phyloP scores from a whole-genome alignment of 2,329 filamentous ascomycete genomes.

The Penicillium sp. region DNA sequence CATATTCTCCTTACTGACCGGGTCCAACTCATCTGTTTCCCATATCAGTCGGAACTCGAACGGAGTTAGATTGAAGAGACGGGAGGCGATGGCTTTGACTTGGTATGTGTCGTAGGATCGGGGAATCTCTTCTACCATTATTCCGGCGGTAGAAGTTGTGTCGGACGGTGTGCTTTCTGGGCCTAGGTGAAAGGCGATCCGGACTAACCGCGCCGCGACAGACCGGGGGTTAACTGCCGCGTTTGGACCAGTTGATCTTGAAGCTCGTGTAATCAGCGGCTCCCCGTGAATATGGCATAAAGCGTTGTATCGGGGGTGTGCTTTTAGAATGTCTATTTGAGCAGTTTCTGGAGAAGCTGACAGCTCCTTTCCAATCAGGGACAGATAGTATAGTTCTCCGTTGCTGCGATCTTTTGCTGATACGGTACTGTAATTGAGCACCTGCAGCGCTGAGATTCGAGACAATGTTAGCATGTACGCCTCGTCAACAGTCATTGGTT shows the following conservation, averaged over 20 bases:
- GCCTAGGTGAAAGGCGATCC: slow-evolving; percentile 61
- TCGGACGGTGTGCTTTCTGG: background rate
- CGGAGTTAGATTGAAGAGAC: slow-evolving; percentile 69
- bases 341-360: slow-evolving; percentile 47
- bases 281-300: slow-evolving; percentile 78
- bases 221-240: slow-evolving; percentile 71
- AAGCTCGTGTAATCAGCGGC: slow-evolving; percentile 65
- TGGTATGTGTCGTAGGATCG: slow-evolving; percentile 80
- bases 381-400: slow-evolving; percentile 92
- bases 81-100: slow-evolving; percentile 77
- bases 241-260: slow-evolving; percentile 39
- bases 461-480: slow-evolving; percentile 88
- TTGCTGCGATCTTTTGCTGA: slow-evolving; percentile 77
- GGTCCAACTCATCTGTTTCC: slow-evolving; percentile 92
- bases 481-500: slow-evolving; percentile 66
- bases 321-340: slow-evolving; percentile 58
- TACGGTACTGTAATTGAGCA: slow-evolving; percentile 66
- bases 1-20: slow-evolving; percentile 67
- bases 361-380: slow-evolving; percentile 79
- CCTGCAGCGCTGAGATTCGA: slow-evolving; percentile 69
- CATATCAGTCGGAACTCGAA: slow-evolving; percentile 72
- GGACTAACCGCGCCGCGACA: slow-evolving; percentile 77
- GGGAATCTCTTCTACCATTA: slow-evolving; percentile 64
- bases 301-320: slow-evolving; percentile 73
- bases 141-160: slow-evolving; percentile 27